phyloP scores from a whole-genome alignment of 2,329 filamentous ascomycete genomes.

The Colletotrichum sp. region DNA sequence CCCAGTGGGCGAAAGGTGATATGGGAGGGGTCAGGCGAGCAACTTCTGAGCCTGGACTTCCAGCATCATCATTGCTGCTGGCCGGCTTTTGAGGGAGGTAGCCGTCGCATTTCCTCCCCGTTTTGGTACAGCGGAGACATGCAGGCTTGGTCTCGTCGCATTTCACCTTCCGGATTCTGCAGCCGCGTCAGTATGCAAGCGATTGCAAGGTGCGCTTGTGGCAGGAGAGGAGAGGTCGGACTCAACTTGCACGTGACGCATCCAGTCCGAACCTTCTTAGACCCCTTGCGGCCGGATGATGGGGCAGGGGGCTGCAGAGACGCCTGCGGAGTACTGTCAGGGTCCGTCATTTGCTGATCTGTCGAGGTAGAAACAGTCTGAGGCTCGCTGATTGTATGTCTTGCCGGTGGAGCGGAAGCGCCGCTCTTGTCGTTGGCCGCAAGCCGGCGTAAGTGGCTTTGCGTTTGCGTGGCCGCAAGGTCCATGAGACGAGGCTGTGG shows the following conservation, averaged over 20 bases:
- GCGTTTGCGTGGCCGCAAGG: not conserved
- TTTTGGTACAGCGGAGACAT: conserved; percentile 58
- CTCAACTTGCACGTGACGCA: conserved; percentile 61
- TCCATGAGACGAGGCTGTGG: not conserved
- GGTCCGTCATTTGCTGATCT: not conserved
- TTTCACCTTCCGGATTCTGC: conserved; percentile 59
- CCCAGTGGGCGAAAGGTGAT: conserved; percentile 4
- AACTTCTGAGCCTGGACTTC: conserved; percentile 12
- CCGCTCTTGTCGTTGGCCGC: not conserved
- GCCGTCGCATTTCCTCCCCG: conserved; percentile 62
- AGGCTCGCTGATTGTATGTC: not conserved
- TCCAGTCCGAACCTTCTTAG: conserved; percentile 52
- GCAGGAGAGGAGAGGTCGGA: conserved; percentile 18
- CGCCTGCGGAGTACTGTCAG: not conserved
- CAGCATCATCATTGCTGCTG: conserved; percentile 18
- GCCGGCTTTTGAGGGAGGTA: conserved; percentile 38
- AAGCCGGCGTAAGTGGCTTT: not conserved
- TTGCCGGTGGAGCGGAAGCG: not conserved
- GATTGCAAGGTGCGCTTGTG: not conserved
- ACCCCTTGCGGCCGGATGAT: conserved; percentile 40
- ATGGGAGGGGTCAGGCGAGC: conserved; percentile 1
- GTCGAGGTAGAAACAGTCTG: not conserved
- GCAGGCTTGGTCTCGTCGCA: conserved; percentile 60
- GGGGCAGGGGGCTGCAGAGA: not conserved
- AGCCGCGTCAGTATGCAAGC: not conserved